A percentile compares a stretch with the other conserved stretches of the same genome.
Conservation (phyloP, 2,329 filamentous ascomycete genomes). For the Colletotrichum sp. region DNA sequence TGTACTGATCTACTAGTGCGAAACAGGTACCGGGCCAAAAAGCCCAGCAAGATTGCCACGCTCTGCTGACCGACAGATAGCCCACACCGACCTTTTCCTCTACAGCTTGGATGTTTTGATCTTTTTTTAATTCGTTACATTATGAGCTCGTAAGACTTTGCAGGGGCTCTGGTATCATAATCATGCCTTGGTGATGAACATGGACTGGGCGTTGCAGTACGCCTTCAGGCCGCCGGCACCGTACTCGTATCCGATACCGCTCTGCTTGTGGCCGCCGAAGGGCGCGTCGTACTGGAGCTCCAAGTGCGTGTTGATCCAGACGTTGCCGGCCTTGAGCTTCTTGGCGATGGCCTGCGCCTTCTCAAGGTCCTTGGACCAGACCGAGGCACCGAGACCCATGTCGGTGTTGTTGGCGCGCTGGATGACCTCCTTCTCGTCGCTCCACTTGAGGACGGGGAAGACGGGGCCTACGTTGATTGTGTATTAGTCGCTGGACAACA, state of each 20-base stretch:
- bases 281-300: conserved; percentile 43
- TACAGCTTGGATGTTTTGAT: neutral
- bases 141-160: neutral
- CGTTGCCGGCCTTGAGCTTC: conserved; percentile 61
- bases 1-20: neutral
- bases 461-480: conserved; percentile 53
- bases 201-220: conserved; percentile 31
- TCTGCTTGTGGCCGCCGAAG: conserved; percentile 50
- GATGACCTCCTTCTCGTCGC: conserved; percentile 64
- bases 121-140: neutral
- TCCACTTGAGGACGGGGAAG: conserved; percentile 67
- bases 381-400: conserved; percentile 60
- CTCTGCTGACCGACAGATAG: neutral
- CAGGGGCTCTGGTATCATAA: neutral
- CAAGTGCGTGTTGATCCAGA: conserved; percentile 66
- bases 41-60: neutral
- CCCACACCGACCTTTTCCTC: neutral
- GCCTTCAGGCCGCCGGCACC: conserved; percentile 41
- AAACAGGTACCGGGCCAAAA: neutral
- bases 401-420: conserved; percentile 57
- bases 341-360: conserved; percentile 57
- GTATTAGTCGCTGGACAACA: neutral
- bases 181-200: conserved; percentile 14
- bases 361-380: conserved; percentile 61
- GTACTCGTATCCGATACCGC: conserved; percentile 47